phyloP scores from a whole-genome alignment of 2,329 filamentous ascomycete species.

The Alternaria panax region DNA sequence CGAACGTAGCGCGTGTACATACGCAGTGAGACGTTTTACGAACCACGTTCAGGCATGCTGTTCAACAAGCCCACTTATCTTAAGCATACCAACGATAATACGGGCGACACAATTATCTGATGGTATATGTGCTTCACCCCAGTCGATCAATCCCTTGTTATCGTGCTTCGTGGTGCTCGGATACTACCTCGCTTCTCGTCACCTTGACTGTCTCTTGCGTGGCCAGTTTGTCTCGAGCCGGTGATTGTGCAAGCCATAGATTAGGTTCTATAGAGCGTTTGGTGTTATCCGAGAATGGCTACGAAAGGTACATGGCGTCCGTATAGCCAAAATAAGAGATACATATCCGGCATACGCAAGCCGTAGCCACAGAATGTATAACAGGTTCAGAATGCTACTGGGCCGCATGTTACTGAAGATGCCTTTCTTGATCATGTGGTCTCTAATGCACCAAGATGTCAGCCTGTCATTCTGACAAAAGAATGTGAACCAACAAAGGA shows the following conservation, averaged over 20 bases:
- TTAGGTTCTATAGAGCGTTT: neutral
- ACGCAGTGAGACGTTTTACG: constrained; percentile 10
- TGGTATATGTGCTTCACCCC: neutral
- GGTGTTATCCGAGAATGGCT: neutral
- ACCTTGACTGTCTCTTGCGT: neutral
- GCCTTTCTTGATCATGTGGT: neutral
- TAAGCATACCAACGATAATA: neutral
- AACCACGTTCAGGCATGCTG: neutral
- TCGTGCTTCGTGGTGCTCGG: neutral
- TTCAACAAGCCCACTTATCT: neutral
- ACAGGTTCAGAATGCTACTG: neutral
- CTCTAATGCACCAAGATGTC: neutral
- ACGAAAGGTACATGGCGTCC: neutral
- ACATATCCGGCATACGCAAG: neutral
- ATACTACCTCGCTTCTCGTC: neutral
- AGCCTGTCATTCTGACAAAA: neutral
- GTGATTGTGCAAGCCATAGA: neutral
- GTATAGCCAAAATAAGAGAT: neutral
- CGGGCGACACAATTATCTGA: neutral
- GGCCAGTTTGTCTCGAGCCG: neutral
- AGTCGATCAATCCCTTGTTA: neutral
- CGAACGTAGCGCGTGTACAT: constrained; percentile 1
- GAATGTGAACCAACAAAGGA: neutral
- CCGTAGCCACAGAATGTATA: neutral
- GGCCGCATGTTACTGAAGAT: neutral